These are phyloP conservation scores for Ophiocordyceps camponoti-saundersi DNA, from an alignment of 2,329 filamentous ascomycete genomes.

Conservation along the genomic window DNA sequence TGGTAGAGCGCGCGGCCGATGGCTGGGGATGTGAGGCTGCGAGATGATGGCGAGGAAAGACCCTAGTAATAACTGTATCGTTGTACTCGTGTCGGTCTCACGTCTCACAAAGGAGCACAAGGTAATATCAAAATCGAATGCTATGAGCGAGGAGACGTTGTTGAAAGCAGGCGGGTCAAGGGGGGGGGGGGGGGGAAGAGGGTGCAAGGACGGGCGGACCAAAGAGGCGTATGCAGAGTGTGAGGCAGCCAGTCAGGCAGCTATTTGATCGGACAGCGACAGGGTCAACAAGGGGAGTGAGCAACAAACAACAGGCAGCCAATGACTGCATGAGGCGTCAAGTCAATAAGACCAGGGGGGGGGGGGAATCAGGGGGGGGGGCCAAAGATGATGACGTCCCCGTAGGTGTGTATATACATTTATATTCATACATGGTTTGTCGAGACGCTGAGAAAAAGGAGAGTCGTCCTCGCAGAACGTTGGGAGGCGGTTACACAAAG, in stretches of 20 bases:
- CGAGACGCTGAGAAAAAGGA: no score
- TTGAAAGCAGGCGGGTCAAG: neutral
- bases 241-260: neutral
- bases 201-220: neutral
- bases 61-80: no score
- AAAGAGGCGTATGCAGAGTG: neutral
- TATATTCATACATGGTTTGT: no score
- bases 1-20: neutral
- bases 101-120: neutral
- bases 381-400: neutral
- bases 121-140: neutral
- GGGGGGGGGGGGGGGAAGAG: neutral
- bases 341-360: neutral
- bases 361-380: neutral
- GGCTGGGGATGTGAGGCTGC: neutral
- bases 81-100: neutral
- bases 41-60: no score
- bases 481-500: neutral
- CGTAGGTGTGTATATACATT: neutral
- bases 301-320: neutral
- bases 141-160: neutral
- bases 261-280: neutral
- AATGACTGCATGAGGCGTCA: conserved; percentile 1
- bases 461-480: neutral
- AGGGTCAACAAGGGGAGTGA: neutral